Percentiles rank a stretch among this genome's conserved stretches.
Conservation (phyloP, 2,329 filamentous ascomycete genomes). For the Phaeosphaeriaceae sp. region DNA sequence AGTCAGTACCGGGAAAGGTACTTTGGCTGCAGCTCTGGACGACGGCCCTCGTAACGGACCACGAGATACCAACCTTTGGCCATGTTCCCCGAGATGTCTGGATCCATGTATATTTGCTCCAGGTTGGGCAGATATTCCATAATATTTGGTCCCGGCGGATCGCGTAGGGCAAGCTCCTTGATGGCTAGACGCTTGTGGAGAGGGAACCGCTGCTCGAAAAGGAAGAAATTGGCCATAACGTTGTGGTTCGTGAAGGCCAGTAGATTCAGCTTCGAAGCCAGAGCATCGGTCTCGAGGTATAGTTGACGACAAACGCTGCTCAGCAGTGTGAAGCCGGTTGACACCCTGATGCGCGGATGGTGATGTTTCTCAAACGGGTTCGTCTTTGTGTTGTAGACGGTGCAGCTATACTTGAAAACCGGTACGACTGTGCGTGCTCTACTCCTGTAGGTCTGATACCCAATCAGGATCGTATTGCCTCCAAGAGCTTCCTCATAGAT, state of each 20-base stretch:
- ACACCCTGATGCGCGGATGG: conserved; percentile 8
- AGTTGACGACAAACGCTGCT: conserved; percentile 39
- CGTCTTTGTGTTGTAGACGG: conserved; percentile 14
- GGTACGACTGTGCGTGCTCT: conserved; percentile 10
- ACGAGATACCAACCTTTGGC: conserved; percentile 25
- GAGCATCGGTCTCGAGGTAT: conserved; percentile 34
- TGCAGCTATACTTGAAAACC: conserved; percentile 33
- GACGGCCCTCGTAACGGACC: conserved; percentile 21
- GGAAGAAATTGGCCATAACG: conserved; percentile 39
- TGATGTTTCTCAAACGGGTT: conserved; percentile 20
- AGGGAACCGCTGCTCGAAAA: conserved; percentile 29
- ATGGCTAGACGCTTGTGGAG: conserved; percentile 30
- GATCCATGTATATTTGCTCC: conserved; percentile 23
- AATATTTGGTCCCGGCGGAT: conserved; percentile 25
- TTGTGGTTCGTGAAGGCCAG: conserved; percentile 30
- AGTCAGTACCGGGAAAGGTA: no score
- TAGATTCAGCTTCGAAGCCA: conserved; percentile 35
- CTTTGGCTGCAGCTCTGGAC: conserved; percentile 13
- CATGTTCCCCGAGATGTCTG: conserved; percentile 4
- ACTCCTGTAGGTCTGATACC: conserved; percentile 28
- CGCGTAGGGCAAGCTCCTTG: conserved; percentile 21
- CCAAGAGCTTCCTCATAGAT: conserved; percentile 34
- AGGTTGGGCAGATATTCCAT: conserved; percentile 29
- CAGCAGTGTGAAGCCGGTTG: conserved; percentile 24
- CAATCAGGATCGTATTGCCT: conserved; percentile 35